These are phyloP conservation scores for Quillaja saponaria DNA, from an alignment of 306 rosid species.

Conservation along the genomic window DNA sequence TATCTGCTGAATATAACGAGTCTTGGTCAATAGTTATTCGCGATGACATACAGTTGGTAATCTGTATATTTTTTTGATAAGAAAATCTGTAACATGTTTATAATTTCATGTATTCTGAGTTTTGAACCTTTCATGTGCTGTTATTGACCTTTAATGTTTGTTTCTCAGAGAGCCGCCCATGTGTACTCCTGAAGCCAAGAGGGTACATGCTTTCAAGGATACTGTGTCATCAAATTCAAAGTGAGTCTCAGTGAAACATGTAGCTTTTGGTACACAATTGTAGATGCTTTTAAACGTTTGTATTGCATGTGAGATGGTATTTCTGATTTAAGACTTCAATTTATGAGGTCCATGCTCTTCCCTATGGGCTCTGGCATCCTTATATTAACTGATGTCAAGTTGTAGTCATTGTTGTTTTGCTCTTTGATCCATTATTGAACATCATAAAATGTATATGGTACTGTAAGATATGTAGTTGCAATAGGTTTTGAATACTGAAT, in stretches of 20 bases:
- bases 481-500: too few species aligned
- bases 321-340: constrained; percentile 19
- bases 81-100: too few species aligned
- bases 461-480: too few species aligned
- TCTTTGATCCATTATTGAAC: too few species aligned
- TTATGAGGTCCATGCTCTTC: constrained; percentile 1
- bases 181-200: constrained; percentile 98
- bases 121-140: constrained; percentile 18
- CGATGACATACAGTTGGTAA: too few species aligned
- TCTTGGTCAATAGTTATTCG: too few species aligned
- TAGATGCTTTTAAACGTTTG: constrained; percentile 4
- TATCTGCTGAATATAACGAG: too few species aligned
- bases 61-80: too few species aligned
- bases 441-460: too few species aligned
- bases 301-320: neutral
- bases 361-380: constrained; percentile 5
- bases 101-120: too few species aligned
- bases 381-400: neutral
- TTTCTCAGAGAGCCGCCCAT: constrained; percentile 80
- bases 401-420: neutral
- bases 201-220: constrained; percentile 90
- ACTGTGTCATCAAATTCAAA: constrained; percentile 68
- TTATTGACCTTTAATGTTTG: constrained; percentile 30
- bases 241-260: too few species aligned
- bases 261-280: constrained; percentile 1